These are phyloP conservation scores for Plasmodium vivax DNA, from an alignment of 169 alveolate species.

Conservation along the genomic window DNA sequence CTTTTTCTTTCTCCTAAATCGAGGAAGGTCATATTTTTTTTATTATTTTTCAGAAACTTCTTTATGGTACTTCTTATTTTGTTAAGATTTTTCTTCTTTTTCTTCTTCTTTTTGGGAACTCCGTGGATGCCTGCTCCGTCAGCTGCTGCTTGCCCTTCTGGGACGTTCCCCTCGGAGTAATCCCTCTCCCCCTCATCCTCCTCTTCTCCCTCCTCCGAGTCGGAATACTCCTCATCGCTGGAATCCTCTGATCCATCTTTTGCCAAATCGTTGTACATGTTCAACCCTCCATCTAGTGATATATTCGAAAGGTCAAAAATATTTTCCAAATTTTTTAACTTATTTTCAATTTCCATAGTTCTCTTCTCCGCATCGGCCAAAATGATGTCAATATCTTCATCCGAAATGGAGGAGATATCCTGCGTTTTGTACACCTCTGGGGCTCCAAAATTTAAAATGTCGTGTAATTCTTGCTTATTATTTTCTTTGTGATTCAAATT, in stretches of 20 bases:
- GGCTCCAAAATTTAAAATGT: constrained; percentile 93
- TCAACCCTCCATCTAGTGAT: constrained; percentile 85
- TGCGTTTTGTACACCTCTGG: constrained; percentile 91
- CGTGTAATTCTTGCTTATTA: constrained; percentile 90
- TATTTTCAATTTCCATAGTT: constrained; percentile 90
- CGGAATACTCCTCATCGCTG: constrained; percentile 51
- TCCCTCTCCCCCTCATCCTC: background rate
- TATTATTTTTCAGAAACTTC: constrained; percentile 38
- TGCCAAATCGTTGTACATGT: constrained; percentile 78
- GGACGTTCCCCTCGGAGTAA: background rate
- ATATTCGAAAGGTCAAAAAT: constrained; percentile 81
- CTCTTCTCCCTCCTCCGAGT: constrained; percentile 39
- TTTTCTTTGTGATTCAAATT: constrained; percentile 82
- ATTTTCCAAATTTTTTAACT: constrained; percentile 82
- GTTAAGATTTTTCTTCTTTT: constrained; percentile 21
- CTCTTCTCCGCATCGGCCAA: constrained; percentile 90
- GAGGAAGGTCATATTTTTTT: constrained; percentile 76
- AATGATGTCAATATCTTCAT: constrained; percentile 91
- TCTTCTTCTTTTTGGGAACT: constrained; percentile 2
- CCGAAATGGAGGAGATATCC: constrained; percentile 86
- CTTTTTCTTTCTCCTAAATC: constrained; percentile 89
- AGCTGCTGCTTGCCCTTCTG: background rate
- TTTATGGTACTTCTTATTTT: constrained; percentile 66
- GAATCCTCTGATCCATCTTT: constrained; percentile 66
- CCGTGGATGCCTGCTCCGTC: background rate